phyloP scores from a whole-genome alignment of 768 basidiomycete species.

The Suillus subalutaceus region DNA sequence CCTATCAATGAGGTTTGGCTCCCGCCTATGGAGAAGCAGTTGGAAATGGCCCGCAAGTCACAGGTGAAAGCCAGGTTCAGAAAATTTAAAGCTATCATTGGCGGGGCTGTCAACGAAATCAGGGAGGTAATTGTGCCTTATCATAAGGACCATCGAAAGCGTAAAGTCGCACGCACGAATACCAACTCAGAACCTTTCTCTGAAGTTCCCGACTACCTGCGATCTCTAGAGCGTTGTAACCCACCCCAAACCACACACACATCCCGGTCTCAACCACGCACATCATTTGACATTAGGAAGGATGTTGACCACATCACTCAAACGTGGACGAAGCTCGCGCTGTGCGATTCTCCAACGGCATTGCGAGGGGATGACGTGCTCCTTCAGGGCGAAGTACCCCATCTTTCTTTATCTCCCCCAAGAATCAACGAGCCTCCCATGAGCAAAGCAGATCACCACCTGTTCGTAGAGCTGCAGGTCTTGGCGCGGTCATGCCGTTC shows the following conservation, averaged over 20 bases:
- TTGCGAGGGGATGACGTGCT: neutral
- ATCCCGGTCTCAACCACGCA: neutral
- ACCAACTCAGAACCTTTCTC: neutral
- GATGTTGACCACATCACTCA: neutral
- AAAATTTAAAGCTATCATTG: neutral
- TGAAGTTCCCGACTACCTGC: neutral
- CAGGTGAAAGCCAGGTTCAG: constrained; percentile 2
- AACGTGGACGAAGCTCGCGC: constrained; percentile 1
- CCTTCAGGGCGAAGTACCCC: neutral
- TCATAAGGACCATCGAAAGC: neutral
- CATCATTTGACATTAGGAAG: neutral
- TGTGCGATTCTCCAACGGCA: constrained; percentile 7
- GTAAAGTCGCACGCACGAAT: neutral
- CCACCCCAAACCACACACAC: neutral
- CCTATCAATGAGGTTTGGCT: constrained; percentile 3
- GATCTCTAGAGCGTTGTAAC: neutral
- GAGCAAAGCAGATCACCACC: neutral
- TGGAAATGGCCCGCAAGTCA: neutral
- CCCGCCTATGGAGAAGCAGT: constrained; percentile 1
- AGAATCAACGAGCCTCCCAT: neutral
- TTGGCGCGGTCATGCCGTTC: neutral
- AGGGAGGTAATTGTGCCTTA: neutral
- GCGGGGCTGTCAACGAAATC: constrained; percentile 3
- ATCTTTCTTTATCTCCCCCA: neutral
- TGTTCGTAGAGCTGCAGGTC: neutral